These are phyloP conservation scores for Ceraceosorus bombacis DNA, from an alignment of 1,284 basidiomycete genomes.

Conservation along the genomic window DNA sequence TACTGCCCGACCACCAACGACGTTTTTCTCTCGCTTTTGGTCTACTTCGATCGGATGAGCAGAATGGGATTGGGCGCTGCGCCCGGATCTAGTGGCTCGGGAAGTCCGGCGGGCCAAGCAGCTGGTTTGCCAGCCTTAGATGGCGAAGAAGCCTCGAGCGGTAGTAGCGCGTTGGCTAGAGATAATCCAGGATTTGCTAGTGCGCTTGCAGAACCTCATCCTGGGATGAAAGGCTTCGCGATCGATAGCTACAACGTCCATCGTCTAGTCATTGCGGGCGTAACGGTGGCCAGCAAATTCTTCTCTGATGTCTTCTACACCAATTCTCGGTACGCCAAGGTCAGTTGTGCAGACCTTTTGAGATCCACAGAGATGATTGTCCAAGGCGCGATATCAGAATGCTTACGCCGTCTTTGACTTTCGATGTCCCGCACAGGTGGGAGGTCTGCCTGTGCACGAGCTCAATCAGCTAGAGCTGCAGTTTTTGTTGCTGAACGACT, in stretches of 20 bases:
- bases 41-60: slow-evolving; percentile 85
- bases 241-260: slow-evolving; percentile 98
- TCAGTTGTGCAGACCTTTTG: slow-evolving; percentile 50
- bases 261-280: slow-evolving; percentile 87
- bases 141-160: background rate
- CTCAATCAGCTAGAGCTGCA: slow-evolving; percentile 95
- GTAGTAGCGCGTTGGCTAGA: background rate
- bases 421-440: slow-evolving; percentile 58
- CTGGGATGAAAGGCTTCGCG: slow-evolving; percentile 62
- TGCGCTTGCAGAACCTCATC: slow-evolving; percentile 12
- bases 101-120: slow-evolving; percentile 25
- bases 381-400: background rate
- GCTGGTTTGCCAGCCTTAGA: slow-evolving; percentile 24
- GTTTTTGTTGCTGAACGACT: slow-evolving; percentile 92
- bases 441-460: slow-evolving; percentile 85
- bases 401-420: background rate
- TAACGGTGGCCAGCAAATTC: slow-evolving; percentile 97
- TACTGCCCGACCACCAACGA: slow-evolving; percentile 98
- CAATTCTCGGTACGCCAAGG: slow-evolving; percentile 98
- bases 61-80: slow-evolving; percentile 55
- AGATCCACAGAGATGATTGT: too few relatives aligned
- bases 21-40: slow-evolving; percentile 84
- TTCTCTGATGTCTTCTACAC: slow-evolving; percentile 99
- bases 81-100: slow-evolving; percentile 24
- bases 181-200: background rate